Percentiles rank a stretch among this genome's conserved stretches.
Evolutionary conservation across 1,139 yeast species (phyloP).

Genomic region (Nakaseomyces sp.): DNA sequence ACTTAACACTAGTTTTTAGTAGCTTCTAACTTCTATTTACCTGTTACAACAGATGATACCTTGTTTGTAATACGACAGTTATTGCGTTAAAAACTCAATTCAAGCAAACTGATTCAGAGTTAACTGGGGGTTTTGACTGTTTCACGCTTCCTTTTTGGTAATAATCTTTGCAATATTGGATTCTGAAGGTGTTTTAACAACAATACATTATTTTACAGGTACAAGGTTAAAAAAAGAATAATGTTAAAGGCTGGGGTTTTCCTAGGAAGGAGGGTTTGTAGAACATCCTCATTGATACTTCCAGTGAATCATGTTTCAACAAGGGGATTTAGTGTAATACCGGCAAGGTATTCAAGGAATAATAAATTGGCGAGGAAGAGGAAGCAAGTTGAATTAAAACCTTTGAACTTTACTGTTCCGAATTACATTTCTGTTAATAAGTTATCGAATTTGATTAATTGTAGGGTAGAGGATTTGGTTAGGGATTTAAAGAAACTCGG

Average conservation of each 20-base stretch:
- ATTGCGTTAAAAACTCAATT: no score
- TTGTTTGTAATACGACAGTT: no score
- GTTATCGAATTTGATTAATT: conserved; percentile 59
- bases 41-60: no score
- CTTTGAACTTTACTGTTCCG: conserved; percentile 46
- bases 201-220: background rate
- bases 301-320: background rate
- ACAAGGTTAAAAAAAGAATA: background rate
- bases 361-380: conserved; percentile 12
- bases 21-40: no score
- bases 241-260: background rate
- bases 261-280: background rate
- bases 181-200: no score
- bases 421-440: conserved; percentile 67
- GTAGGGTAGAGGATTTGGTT: conserved; percentile 54
- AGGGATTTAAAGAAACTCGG: conserved; percentile 59
- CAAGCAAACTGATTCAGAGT: no score
- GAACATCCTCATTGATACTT: background rate
- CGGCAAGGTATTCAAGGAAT: conserved; percentile 13
- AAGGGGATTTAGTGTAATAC: conserved; percentile 6
- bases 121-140: no score
- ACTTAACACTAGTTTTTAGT: no score
- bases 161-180: no score
- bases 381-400: conserved; percentile 18
- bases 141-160: no score